phyloP scores from a whole-genome alignment of 1,139 yeast genomes.

The Yamadazyma atmosphaerica region DNA sequence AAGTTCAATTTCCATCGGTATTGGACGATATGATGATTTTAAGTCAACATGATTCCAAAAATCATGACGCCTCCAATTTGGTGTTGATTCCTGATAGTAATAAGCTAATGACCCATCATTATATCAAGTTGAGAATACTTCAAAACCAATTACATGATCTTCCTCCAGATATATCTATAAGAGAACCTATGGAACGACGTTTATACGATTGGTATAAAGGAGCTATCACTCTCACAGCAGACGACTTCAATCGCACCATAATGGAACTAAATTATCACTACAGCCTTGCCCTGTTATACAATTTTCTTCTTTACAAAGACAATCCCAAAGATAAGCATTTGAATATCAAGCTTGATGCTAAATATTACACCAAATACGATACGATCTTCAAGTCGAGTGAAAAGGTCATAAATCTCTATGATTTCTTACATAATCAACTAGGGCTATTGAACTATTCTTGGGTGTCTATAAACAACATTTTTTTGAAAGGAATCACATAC shows the following conservation, averaged over 20 bases:
- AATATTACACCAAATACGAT: background rate
- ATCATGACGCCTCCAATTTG: background rate
- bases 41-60: background rate
- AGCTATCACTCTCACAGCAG: conserved; percentile 52
- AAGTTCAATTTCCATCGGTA: conserved; percentile 61
- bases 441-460: conserved; percentile 65
- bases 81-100: background rate
- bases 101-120: conserved; percentile 11
- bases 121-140: conserved; percentile 12
- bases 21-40: conserved; percentile 66
- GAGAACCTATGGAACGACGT: conserved; percentile 25
- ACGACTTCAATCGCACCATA: conserved; percentile 63
- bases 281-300: conserved; percentile 67
- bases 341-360: conserved; percentile 2
- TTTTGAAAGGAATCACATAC: conserved; percentile 83
- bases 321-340: background rate
- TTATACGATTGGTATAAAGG: conserved; percentile 60
- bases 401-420: conserved; percentile 8
- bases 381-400: conserved; percentile 8
- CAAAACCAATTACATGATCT: conserved; percentile 9
- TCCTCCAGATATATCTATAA: background rate
- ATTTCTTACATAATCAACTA: conserved; percentile 8
- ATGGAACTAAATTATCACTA: conserved; percentile 75
- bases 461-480: conserved; percentile 87
- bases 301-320: conserved; percentile 45